Percentiles rank a stretch among this genome's conserved stretches.
Conservation (phyloP, 805 yeast species). For the Komagataella phaffii region DNA sequence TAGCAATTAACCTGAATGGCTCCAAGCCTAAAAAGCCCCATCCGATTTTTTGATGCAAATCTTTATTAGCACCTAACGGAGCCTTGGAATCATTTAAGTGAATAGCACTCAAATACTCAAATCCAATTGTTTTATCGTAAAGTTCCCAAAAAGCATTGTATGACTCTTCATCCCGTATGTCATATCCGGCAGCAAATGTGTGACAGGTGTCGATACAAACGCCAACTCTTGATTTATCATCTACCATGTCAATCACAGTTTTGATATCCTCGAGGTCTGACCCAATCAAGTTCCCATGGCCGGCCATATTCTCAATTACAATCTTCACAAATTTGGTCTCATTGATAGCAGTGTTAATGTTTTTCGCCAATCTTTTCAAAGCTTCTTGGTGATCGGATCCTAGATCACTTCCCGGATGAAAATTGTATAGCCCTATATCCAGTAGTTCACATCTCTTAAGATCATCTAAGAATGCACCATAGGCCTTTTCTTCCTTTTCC, state of each 20-base stretch:
- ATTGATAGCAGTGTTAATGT: slow-evolving; percentile 65
- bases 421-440: slow-evolving; percentile 75
- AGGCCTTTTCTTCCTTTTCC: slow-evolving; percentile 66
- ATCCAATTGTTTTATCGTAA: slow-evolving; percentile 67
- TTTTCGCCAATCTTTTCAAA: slow-evolving; percentile 55
- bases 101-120: slow-evolving; percentile 60
- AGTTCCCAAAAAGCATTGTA: slow-evolving; percentile 61
- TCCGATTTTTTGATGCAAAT: slow-evolving; percentile 83
- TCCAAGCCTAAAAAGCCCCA: slow-evolving; percentile 83
- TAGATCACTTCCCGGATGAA: slow-evolving; percentile 87
- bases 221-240: slow-evolving; percentile 77
- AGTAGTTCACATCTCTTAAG: slow-evolving; percentile 75
- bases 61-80: slow-evolving; percentile 81
- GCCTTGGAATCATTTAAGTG: slow-evolving; percentile 95
- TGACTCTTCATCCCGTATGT: slow-evolving; percentile 44
- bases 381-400: slow-evolving; percentile 55
- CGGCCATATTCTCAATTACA: slow-evolving; percentile 96
- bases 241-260: slow-evolving; percentile 64
- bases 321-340: slow-evolving; percentile 73
- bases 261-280: slow-evolving; percentile 63
- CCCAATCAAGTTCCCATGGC: slow-evolving; percentile 87
- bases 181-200: slow-evolving; percentile 93
- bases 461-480: slow-evolving; percentile 73
- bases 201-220: slow-evolving; percentile 96
- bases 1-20: slow-evolving; percentile 66